Evolutionary conservation across 129 eudicot species (phyloP).

Genomic region (Pulicaria dysenterica): DNA sequence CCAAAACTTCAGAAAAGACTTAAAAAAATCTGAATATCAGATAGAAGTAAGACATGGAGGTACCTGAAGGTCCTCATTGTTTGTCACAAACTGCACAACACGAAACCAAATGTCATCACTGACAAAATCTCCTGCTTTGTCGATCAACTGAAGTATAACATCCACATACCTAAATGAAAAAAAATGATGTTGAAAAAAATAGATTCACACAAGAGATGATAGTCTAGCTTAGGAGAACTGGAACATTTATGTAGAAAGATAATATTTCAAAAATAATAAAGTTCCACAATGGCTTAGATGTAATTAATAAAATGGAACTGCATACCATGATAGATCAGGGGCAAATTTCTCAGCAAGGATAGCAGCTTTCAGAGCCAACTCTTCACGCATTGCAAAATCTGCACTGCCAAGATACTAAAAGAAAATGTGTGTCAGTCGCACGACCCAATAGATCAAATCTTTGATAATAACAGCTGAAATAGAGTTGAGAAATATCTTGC

Average conservation of each 20-base stretch:
- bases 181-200: background rate
- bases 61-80: conserved; percentile 98
- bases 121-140: conserved; percentile 99
- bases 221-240: background rate
- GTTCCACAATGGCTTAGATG: conserved; percentile 16
- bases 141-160: conserved; percentile 96
- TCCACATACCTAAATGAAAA: conserved; percentile 92
- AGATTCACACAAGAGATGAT: conserved; percentile 10
- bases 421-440: conserved; percentile 28
- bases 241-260: background rate
- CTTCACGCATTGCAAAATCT: conserved; percentile 99
- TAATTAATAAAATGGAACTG: conserved; percentile 13
- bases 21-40: background rate
- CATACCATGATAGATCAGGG: conserved; percentile 97
- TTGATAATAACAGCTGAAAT: background rate
- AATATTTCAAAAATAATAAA: background rate
- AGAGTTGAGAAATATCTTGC: conserved; percentile 1
- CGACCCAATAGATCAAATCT: background rate
- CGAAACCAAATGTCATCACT: conserved; percentile 99
- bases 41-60: conserved; percentile 8
- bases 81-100: conserved; percentile 98
- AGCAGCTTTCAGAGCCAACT: conserved; percentile 90
- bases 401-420: conserved; percentile 90
- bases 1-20: background rate
- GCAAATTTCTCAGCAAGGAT: conserved; percentile 99